Evolutionary conservation across 139 green algal genomes (phyloP).

Genomic region (Auxenochlorella pyrenoidosa): DNA sequence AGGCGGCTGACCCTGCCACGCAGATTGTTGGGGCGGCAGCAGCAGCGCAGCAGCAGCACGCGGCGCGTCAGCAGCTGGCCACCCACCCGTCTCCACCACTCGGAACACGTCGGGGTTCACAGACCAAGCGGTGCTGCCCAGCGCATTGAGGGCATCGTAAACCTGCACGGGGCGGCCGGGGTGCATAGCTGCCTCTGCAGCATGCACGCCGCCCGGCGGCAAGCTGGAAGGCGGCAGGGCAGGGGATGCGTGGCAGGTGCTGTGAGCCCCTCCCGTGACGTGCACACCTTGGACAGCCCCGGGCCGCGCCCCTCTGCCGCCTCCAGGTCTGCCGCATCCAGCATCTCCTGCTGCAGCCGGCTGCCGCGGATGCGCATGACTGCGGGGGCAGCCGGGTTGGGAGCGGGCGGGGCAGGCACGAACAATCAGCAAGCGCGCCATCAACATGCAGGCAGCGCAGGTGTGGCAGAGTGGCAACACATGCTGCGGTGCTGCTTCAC

Average conservation of each 20-base stretch:
- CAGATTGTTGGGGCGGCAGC: neutral
- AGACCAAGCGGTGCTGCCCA: slow-evolving; percentile 76
- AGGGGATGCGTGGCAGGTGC: too few relatives aligned
- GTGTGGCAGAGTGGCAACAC: too few relatives aligned
- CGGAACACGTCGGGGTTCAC: slow-evolving; percentile 70
- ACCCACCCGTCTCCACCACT: slow-evolving; percentile 45
- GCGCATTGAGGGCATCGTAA: slow-evolving; percentile 84
- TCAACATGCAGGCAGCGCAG: too few relatives aligned
- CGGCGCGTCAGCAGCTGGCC: neutral
- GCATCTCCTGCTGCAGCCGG: slow-evolving; percentile 43
- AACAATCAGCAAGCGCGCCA: neutral
- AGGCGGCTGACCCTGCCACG: too few relatives aligned
- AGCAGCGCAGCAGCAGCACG: neutral
- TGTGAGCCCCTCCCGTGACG: too few relatives aligned
- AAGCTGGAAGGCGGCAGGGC: too few relatives aligned
- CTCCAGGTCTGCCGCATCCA: slow-evolving; percentile 44
- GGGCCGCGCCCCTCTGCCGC: slow-evolving; percentile 33
- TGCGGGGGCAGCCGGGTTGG: neutral
- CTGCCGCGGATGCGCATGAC: slow-evolving; percentile 66
- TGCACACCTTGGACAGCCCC: slow-evolving; percentile 32
- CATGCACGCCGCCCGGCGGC: too few relatives aligned
- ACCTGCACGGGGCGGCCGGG: slow-evolving; percentile 40
- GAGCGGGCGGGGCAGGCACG: neutral
- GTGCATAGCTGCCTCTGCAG: too few relatives aligned
- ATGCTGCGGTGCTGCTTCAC: too few relatives aligned